These are phyloP conservation scores for Metarhizium anisopliae DNA, from an alignment of 2,329 filamentous ascomycete species.

Conservation along the genomic window DNA sequence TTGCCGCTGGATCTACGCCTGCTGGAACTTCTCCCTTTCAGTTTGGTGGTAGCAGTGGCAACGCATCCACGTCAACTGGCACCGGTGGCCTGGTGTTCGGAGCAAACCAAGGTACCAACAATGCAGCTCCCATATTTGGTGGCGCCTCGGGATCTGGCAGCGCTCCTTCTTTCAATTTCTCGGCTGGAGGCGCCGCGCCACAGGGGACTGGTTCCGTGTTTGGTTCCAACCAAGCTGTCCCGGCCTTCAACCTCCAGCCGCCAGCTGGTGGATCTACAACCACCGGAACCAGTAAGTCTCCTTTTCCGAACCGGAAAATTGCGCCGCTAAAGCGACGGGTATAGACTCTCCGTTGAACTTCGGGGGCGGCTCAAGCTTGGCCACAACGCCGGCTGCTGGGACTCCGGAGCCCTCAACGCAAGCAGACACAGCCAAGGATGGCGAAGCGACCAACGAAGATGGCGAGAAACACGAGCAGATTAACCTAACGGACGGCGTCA, in stretches of 20 bases:
- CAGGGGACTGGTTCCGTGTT: slow-evolving; percentile 21
- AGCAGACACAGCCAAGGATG: slow-evolving; percentile 30
- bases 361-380: slow-evolving; percentile 51
- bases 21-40: slow-evolving; percentile 25
- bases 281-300: slow-evolving; percentile 38
- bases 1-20: slow-evolving; percentile 22
- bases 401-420: slow-evolving; percentile 47
- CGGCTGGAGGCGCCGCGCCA: slow-evolving; percentile 19
- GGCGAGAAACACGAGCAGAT: slow-evolving; percentile 58
- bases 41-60: slow-evolving; percentile 23
- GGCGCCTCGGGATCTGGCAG: slow-evolving; percentile 18
- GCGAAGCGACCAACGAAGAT: slow-evolving; percentile 35
- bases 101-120: slow-evolving; percentile 13
- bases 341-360: slow-evolving; percentile 48
- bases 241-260: slow-evolving; percentile 31
- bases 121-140: slow-evolving; percentile 21
- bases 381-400: slow-evolving; percentile 49
- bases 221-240: slow-evolving; percentile 24
- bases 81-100: slow-evolving; percentile 16
- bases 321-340: slow-evolving; percentile 36
- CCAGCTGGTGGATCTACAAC: slow-evolving; percentile 33
- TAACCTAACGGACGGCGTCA: slow-evolving; percentile 57
- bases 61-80: slow-evolving; percentile 13
- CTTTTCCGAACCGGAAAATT: slow-evolving; percentile 32
- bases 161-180: slow-evolving; percentile 30